Conservation (phyloP, 768 basidiomycete species). For the Cystofilobasidium macerans region DNA sequence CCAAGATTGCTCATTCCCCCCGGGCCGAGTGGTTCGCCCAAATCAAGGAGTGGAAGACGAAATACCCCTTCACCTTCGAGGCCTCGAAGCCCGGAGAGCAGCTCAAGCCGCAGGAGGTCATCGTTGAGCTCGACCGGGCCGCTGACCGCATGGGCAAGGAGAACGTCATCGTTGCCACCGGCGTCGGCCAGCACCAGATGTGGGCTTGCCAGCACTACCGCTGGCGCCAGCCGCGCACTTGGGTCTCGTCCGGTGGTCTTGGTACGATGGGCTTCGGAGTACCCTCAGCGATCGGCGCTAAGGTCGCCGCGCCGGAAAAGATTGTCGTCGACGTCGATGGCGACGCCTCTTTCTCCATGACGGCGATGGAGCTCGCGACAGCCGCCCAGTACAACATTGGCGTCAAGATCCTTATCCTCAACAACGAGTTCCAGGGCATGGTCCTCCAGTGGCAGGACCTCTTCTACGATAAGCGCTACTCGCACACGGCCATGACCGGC, state of each 20-base stretch:
- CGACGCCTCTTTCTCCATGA: constrained; percentile 98
- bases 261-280: constrained; percentile 94
- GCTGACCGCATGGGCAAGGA: constrained; percentile 54
- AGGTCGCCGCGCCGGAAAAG: constrained; percentile 88
- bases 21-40: constrained; percentile 72
- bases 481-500: constrained; percentile 76
- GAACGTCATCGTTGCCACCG: constrained; percentile 77
- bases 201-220: constrained; percentile 93
- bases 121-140: constrained; percentile 79
- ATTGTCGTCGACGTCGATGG: constrained; percentile 93
- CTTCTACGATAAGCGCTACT: constrained; percentile 94
- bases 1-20: constrained; percentile 52
- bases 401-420: constrained; percentile 82
- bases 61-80: constrained; percentile 80
- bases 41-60: constrained; percentile 70
- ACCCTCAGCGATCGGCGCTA: constrained; percentile 87
- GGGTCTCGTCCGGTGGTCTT: constrained; percentile 38
- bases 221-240: constrained; percentile 79
- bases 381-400: constrained; percentile 85
- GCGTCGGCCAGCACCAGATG: constrained; percentile 99
- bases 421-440: constrained; percentile 99
- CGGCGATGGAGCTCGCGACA: constrained; percentile 95
- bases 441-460: constrained; percentile 99
- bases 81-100: constrained; percentile 52
- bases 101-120: constrained; percentile 94